These are phyloP conservation scores for Plectosphaerella sp. DNA, from an alignment of 2,329 filamentous ascomycete genomes.

Conservation along the genomic window DNA sequence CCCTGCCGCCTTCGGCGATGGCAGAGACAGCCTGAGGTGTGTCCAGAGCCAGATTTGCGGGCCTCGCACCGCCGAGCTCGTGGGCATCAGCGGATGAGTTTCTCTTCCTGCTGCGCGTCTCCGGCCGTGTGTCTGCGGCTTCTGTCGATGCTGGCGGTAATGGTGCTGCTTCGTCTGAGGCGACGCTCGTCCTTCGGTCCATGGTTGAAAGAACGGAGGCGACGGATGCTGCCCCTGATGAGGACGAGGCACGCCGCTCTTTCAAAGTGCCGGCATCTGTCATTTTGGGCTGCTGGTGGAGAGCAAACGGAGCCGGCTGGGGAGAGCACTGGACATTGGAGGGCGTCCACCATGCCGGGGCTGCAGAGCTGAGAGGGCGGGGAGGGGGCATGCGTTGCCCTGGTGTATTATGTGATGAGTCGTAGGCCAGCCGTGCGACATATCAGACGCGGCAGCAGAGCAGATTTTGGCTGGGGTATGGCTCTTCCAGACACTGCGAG, in stretches of 20 bases:
- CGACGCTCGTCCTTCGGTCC: slow-evolving; percentile 12
- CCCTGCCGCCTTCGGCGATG: slow-evolving; percentile 16
- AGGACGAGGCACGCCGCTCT: slow-evolving; percentile 12
- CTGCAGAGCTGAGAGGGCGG: slow-evolving; percentile 4
- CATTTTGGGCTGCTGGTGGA: slow-evolving; percentile 7
- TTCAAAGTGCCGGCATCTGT: slow-evolving; percentile 8
- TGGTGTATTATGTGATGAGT: slow-evolving; percentile 8
- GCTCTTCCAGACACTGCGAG: not conserved
- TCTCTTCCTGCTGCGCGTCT: slow-evolving; percentile 31
- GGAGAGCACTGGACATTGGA: slow-evolving; percentile 7
- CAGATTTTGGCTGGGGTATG: no score
- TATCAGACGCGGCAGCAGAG: slow-evolving; percentile 4
- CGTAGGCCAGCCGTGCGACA: not conserved
- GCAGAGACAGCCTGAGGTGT: slow-evolving; percentile 28
- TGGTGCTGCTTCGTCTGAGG: slow-evolving; percentile 1
- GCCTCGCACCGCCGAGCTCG: slow-evolving; percentile 34
- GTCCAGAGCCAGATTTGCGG: slow-evolving; percentile 27
- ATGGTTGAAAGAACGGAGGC: slow-evolving; percentile 11
- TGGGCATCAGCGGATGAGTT: slow-evolving; percentile 39
- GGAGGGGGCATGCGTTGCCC: not conserved
- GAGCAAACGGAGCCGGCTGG: slow-evolving; percentile 9
- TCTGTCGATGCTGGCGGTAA: slow-evolving; percentile 2
- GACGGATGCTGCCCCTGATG: slow-evolving; percentile 9
- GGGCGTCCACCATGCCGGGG: slow-evolving; percentile 11
- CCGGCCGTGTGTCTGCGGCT: slow-evolving; percentile 3